These are phyloP conservation scores for Immersiella caudata DNA, from an alignment of 495 filamentous ascomycete species.

Conservation along the genomic window DNA sequence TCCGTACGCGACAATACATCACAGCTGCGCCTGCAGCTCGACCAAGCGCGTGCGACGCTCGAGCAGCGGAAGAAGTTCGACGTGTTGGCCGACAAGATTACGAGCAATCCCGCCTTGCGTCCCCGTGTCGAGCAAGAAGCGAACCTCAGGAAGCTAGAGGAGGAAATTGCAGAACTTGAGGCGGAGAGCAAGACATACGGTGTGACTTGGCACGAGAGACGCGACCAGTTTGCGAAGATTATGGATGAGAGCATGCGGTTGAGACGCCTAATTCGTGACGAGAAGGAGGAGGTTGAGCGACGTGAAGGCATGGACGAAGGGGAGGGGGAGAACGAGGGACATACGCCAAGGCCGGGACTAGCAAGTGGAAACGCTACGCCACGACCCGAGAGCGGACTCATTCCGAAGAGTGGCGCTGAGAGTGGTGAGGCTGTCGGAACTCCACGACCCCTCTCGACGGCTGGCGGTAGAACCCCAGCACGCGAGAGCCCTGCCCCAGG, in stretches of 20 bases:
- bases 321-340: conserved; percentile 57
- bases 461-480: conserved; percentile 67
- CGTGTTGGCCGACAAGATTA: conserved; percentile 83
- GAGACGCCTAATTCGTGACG: conserved; percentile 83
- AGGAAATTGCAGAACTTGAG: conserved; percentile 86
- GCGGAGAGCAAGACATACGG: conserved; percentile 80
- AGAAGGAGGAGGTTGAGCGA: conserved; percentile 84
- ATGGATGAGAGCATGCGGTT: conserved; percentile 89
- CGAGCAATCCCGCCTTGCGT: conserved; percentile 73
- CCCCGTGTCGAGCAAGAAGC: conserved; percentile 80
- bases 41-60: conserved; percentile 73
- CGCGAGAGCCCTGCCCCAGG: conserved; percentile 52
- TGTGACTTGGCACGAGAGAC: conserved; percentile 79
- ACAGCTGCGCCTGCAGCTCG: conserved; percentile 69
- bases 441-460: conserved; percentile 49
- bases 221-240: conserved; percentile 87
- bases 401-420: conserved; percentile 40
- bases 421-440: conserved; percentile 47
- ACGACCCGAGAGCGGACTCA: conserved; percentile 42
- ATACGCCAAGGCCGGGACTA: conserved; percentile 47
- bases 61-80: conserved; percentile 84
- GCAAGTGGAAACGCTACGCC: conserved; percentile 45
- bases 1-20: conserved; percentile 75
- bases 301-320: conserved; percentile 78
- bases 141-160: conserved; percentile 76